These are phyloP conservation scores for Ganoderma boninense DNA, from an alignment of 1,284 basidiomycete genomes.

Conservation along the genomic window DNA sequence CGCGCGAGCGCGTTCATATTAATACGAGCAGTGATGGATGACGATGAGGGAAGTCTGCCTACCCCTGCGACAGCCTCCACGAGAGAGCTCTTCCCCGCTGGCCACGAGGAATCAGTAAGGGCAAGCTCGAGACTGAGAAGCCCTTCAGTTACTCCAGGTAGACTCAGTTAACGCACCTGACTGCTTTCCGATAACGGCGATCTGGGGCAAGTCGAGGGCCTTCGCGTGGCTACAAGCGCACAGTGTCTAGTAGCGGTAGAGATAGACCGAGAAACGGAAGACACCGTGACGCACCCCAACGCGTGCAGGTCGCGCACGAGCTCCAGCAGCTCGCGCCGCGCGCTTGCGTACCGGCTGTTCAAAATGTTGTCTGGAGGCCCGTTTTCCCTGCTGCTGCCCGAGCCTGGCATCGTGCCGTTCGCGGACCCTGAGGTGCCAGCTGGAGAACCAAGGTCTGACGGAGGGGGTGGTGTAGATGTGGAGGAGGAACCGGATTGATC, in stretches of 20 bases:
- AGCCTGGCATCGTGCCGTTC: no score
- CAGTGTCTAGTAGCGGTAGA: no score
- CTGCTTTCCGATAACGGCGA: slow-evolving; percentile 39
- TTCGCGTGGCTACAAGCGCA: slow-evolving; percentile 22
- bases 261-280: no score
- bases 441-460: no score
- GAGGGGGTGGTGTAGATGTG: no score
- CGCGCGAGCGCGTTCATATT: not conserved
- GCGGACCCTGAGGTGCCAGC: no score
- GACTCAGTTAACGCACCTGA: slow-evolving; percentile 41
- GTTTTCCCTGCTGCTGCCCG: no score
- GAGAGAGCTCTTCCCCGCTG: slow-evolving; percentile 51
- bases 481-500: no score
- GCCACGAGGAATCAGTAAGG: no score
- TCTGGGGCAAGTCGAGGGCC: slow-evolving; percentile 31
- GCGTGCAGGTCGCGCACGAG: slow-evolving; percentile 52
- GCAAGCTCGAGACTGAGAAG: no score
- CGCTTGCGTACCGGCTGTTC: slow-evolving; percentile 51
- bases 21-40: not conserved
- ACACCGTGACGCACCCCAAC: slow-evolving; percentile 48
- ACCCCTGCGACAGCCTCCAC: slow-evolving; percentile 68
- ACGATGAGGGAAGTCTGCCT: slow-evolving; percentile 28
- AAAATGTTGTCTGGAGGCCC: not conserved
- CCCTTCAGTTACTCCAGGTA: no score
- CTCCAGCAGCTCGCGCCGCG: slow-evolving; percentile 54